Evolutionary conservation across 192 early-diverging fungal genomes (phyloP).

Genomic region (Backusella circina): DNA sequence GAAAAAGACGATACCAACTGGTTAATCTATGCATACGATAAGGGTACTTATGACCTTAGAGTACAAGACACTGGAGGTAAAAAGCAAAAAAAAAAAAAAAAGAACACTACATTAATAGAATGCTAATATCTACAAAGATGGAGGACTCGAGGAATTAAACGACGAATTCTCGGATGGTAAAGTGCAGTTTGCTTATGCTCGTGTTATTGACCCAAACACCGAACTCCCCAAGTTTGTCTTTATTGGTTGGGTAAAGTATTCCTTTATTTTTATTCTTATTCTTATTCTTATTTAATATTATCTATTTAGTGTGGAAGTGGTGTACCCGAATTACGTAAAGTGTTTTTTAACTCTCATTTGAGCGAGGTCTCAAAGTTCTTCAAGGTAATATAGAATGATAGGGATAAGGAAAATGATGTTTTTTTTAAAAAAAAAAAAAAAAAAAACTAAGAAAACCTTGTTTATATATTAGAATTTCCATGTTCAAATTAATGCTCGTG

Average conservation of each 20-base stretch:
- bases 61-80: slow-evolving; percentile 61
- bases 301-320: slow-evolving; percentile 94
- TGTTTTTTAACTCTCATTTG: slow-evolving; percentile 78
- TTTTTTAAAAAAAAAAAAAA: too few relatives aligned
- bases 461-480: slow-evolving; percentile 62
- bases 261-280: neutral
- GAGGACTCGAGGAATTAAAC: slow-evolving; percentile 79
- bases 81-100: neutral
- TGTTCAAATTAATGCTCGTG: slow-evolving; percentile 83
- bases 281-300: neutral
- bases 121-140: slow-evolving; percentile 37
- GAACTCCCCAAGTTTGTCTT: slow-evolving; percentile 86
- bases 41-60: slow-evolving; percentile 62
- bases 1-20: slow-evolving; percentile 59
- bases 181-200: slow-evolving; percentile 85
- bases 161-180: slow-evolving; percentile 92
- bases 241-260: slow-evolving; percentile 76
- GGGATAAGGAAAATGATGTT: neutral
- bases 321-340: slow-evolving; percentile 89
- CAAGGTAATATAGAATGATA: slow-evolving; percentile 45
- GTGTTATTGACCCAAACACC: slow-evolving; percentile 84
- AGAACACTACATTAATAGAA: neutral
- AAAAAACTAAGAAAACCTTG: too few relatives aligned
- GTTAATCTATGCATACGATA: slow-evolving; percentile 75
- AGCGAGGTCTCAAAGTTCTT: slow-evolving; percentile 80